Base-by-base conservation (phyloP, 1,284 basidiomycete species). In the Leccinum pachyderme region DNA sequence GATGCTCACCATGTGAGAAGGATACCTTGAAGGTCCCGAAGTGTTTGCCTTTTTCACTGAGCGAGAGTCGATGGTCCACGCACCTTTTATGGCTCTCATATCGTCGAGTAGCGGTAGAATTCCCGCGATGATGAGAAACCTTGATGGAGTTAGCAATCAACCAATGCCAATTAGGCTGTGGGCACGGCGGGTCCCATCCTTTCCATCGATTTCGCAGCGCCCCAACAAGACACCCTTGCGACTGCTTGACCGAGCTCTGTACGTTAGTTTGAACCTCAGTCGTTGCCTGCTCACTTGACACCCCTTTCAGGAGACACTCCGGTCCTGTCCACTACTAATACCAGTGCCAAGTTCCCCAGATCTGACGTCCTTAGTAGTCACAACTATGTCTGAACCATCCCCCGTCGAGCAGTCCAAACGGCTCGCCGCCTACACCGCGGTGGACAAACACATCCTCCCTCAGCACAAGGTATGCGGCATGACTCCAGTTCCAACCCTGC, bases 381-480 rank as follows among this genome's bases (percentile, higher is more conserved):
- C 32, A 43, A 57, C 45, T 28, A 47, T 63, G 33, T 59, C 60
- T 22, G 53, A 70, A 37, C 68, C 75, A 6, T 72, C 72, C 29
- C 66, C 70, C 6, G 77, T 95, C 37, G 92, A 94, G 66, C 79
- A 79, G 47, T 87, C 95, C 24, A 99, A 99, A 76, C 82, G 85
- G 50, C 80, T 97, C 9, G 96, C 97, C 13, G 96, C 95, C 2
- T 97, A 87, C 75, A 91, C 93, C 4, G 96, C 97, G 1, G 96
- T 99, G 2, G 95, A 99, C 72, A 81, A 86, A 53, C 90, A 98
- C 74, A 81, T 99, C 41, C 81, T 81, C 53, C 82, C 87, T 13
- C 81, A 93, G 62, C 89, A 98, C 75, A 87, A 87, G 77, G 93
- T 93, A 64, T 63, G 47, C 29, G 4, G 18, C 25, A 25, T n/a